A percentile compares a stretch with the other conserved stretches of the same genome.
Conservation (phyloP, 495 filamentous ascomycete species). For the Penicillium cosmopolitanum region DNA sequence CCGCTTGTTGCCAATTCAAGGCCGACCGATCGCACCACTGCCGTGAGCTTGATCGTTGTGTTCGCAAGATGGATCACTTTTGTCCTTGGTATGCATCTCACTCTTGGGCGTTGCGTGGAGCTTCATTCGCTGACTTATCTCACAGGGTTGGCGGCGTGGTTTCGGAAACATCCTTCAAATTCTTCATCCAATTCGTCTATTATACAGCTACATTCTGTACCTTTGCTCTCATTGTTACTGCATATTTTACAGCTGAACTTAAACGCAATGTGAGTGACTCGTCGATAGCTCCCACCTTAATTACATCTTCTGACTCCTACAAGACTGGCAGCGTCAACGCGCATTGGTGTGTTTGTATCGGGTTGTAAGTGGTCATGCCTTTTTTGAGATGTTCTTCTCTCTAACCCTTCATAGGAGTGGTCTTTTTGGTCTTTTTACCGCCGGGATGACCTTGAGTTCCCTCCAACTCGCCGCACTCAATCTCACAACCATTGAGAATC, state of each 20-base stretch:
- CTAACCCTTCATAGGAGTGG: conserved; percentile 44
- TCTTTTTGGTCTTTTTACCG: conserved; percentile 76
- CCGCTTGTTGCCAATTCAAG: conserved; percentile 79
- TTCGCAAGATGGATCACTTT: conserved; percentile 90
- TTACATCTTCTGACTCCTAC: not conserved
- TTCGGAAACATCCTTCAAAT: conserved; percentile 83
- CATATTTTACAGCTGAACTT: conserved; percentile 56
- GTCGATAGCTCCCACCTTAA: not conserved
- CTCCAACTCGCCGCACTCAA: conserved; percentile 70
- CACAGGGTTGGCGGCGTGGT: conserved; percentile 82
- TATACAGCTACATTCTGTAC: conserved; percentile 71
- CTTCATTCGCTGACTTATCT: conserved; percentile 19
- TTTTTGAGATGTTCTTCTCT: conserved; percentile 1
- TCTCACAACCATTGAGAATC: conserved; percentile 79
- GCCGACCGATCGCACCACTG: conserved; percentile 85
- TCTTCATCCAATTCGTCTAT: conserved; percentile 81
- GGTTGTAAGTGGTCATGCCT: conserved; percentile 47
- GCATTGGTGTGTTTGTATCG: conserved; percentile 59
- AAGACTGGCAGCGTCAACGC: conserved; percentile 45
- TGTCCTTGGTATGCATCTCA: conserved; percentile 72
- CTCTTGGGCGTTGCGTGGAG: not conserved
- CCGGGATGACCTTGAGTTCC: conserved; percentile 72
- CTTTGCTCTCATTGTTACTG: conserved; percentile 63
- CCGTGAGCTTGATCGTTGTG: conserved; percentile 77
- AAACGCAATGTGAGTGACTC: conserved; percentile 35